Evolutionary conservation across 805 yeast genomes (phyloP).

Genomic region (Cyberlindnera suaveolens): DNA sequence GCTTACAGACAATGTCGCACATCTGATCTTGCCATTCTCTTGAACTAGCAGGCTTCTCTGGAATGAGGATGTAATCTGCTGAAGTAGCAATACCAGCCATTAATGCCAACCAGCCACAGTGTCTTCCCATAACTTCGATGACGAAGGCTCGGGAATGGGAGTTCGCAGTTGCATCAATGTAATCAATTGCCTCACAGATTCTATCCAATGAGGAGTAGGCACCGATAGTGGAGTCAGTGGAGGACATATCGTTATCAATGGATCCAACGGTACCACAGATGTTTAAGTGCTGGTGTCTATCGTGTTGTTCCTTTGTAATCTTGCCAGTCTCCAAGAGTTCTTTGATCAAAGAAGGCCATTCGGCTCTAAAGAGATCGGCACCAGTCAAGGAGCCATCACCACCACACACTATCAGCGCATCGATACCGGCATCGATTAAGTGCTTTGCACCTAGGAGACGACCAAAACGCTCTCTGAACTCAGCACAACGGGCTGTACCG

Average conservation of each 20-base stretch:
- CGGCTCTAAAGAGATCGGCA: constrained; percentile 68
- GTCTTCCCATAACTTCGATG: constrained; percentile 85
- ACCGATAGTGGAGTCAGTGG: constrained; percentile 80
- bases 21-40: constrained; percentile 63
- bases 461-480: constrained; percentile 61
- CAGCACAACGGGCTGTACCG: constrained; percentile 72
- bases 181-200: constrained; percentile 70
- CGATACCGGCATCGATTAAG: constrained; percentile 65
- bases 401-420: constrained; percentile 74
- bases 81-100: constrained; percentile 78
- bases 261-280: constrained; percentile 77
- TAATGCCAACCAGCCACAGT: constrained; percentile 83
- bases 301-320: constrained; percentile 41
- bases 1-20: constrained; percentile 56
- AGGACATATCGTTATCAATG: constrained; percentile 82
- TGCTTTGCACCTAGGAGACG: constrained; percentile 58
- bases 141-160: constrained; percentile 82
- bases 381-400: constrained; percentile 84
- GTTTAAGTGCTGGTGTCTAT: constrained; percentile 48
- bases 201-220: constrained; percentile 74
- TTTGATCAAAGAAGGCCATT: constrained; percentile 67
- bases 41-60: constrained; percentile 67
- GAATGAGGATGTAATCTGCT: constrained; percentile 76
- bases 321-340: constrained; percentile 44
- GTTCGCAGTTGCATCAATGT: constrained; percentile 77